Percentiles rank a stretch among this genome's conserved stretches.
phyloP scores from a whole-genome alignment of 306 rosid genomes.

The Hippophae gyantsensis region DNA sequence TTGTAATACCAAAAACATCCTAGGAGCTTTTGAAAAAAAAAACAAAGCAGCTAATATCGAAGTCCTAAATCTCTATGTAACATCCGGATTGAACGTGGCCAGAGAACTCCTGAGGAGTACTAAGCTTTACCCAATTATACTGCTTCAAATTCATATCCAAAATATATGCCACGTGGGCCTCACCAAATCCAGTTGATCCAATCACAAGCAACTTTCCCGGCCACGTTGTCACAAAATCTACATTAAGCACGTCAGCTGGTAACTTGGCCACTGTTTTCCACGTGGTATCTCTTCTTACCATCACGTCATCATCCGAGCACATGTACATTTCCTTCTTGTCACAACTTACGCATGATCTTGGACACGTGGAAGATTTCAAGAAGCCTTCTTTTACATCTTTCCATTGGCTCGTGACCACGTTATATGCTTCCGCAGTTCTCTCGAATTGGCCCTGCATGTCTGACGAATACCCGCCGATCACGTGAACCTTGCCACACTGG shows the following conservation, averaged over 20 bases:
- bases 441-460: slow-evolving; percentile 59
- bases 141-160: slow-evolving; percentile 16
- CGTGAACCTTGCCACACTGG: slow-evolving; percentile 21
- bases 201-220: slow-evolving; percentile 28
- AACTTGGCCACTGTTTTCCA: slow-evolving; percentile 35
- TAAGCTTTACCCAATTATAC: slow-evolving; percentile 30
- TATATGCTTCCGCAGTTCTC: slow-evolving; percentile 42
- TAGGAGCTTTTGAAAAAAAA: no score
- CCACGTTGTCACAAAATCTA: slow-evolving; percentile 29
- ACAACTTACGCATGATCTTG: slow-evolving; percentile 30
- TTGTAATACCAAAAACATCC: no score
- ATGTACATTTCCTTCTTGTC: slow-evolving; percentile 17
- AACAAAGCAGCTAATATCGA: neutral
- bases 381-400: slow-evolving; percentile 19
- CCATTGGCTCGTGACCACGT: slow-evolving; percentile 44
- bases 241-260: slow-evolving; percentile 35
- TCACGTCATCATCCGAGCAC: slow-evolving; percentile 29
- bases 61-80: slow-evolving; percentile 32
- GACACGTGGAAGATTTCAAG: slow-evolving; percentile 35
- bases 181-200: slow-evolving; percentile 42
- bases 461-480: slow-evolving; percentile 56
- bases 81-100: slow-evolving; percentile 67
- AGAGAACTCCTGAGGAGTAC: slow-evolving; percentile 20
- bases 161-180: slow-evolving; percentile 26
- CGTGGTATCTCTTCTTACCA: slow-evolving; percentile 2